Evolutionary conservation across 1,284 basidiomycete genomes (phyloP).

Genomic region (Pterulicium gracile): DNA sequence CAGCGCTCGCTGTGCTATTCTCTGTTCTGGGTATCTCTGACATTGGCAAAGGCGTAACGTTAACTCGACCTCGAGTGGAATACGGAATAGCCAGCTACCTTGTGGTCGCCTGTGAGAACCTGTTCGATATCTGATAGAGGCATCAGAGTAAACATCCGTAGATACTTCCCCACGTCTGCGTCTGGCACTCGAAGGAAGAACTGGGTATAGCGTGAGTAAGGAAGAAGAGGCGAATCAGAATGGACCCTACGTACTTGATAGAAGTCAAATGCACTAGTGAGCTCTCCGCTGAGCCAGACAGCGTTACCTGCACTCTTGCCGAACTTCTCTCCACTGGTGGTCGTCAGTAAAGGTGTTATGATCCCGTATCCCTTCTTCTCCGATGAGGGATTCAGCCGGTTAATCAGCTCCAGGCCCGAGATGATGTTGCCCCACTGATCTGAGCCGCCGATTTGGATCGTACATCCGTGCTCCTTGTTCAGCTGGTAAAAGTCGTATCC

Average conservation of each 20-base stretch:
- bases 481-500: conserved; percentile 91
- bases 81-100: conserved; percentile 1
- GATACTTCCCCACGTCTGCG: background rate
- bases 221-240: background rate
- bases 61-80: background rate
- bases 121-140: background rate
- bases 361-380: conserved; percentile 60
- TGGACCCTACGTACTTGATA: conserved; percentile 59
- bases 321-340: conserved; percentile 86
- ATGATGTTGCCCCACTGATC: conserved; percentile 99
- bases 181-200: background rate
- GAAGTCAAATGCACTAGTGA: conserved; percentile 83
- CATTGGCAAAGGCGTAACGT: background rate
- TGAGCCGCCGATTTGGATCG: conserved; percentile 89
- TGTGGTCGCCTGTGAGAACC: background rate
- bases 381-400: conserved; percentile 28
- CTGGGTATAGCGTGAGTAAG: conserved; percentile 7
- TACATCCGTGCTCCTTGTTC: conserved; percentile 58
- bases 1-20: conserved; percentile 67
- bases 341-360: conserved; percentile 91
- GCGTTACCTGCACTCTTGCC: conserved; percentile 97
- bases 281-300: conserved; percentile 70
- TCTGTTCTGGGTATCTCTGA: conserved; percentile 44
- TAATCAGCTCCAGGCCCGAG: conserved; percentile 84
- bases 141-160: conserved; percentile 1